Conservation (phyloP, 2,329 filamentous ascomycete genomes). For the Talaromyces sp. region DNA sequence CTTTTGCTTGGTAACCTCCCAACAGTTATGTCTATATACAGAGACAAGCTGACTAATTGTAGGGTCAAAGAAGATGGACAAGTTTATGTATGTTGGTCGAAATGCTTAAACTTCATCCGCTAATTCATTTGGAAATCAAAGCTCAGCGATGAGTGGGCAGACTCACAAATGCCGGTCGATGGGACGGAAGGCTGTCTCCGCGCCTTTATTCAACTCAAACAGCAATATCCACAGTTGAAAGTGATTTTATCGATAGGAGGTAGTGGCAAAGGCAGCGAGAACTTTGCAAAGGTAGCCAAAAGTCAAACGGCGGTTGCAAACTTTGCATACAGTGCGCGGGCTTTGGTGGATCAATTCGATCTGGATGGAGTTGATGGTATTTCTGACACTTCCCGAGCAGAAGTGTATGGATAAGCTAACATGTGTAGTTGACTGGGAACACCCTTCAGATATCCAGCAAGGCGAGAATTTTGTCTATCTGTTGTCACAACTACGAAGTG, state of each 20-base stretch:
- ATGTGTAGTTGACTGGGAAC: conserved; percentile 70
- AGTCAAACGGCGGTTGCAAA: conserved; percentile 57
- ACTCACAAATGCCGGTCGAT: conserved; percentile 66
- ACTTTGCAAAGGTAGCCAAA: conserved; percentile 63
- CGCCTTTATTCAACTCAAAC: conserved; percentile 68
- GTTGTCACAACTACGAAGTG: conserved; percentile 59
- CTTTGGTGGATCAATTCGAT: conserved; percentile 64
- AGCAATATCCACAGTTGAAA: conserved; percentile 63
- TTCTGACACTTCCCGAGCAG: neutral
- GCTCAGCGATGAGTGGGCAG: conserved; percentile 76
- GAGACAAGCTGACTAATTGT: conserved; percentile 14
- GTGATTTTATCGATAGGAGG: conserved; percentile 76
- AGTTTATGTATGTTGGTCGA: conserved; percentile 60
- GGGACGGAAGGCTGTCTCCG: conserved; percentile 66
- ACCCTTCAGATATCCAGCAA: conserved; percentile 61
- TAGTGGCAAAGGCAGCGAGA: conserved; percentile 55
- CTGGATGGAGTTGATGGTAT: conserved; percentile 73
- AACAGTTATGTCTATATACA: neutral
- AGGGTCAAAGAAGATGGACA: conserved; percentile 66
- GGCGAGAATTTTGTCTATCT: conserved; percentile 66
- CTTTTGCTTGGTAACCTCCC: conserved; percentile 60
- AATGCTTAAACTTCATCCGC: neutral
- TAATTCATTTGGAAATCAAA: conserved; percentile 38
- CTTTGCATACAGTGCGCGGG: conserved; percentile 64
- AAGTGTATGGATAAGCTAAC: neutral